Evolutionary conservation across 2,329 filamentous ascomycete species (phyloP), one percentile per base, ranked within the genome.

Genomic region (Beauveria scarabaeidicola): DNA sequence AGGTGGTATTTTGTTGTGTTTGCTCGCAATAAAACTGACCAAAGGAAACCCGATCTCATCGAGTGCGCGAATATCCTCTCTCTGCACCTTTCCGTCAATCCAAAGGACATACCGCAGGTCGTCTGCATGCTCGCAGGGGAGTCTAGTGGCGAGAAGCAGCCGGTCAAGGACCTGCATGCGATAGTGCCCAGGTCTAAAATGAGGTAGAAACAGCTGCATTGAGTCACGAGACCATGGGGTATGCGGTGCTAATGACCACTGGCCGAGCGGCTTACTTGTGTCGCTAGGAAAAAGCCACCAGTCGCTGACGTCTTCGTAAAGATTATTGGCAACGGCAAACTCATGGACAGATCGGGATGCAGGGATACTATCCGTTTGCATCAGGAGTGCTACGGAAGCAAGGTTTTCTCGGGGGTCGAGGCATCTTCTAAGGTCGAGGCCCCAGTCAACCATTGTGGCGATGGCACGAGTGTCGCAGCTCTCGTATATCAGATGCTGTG

Each of bases 121-220:
- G 3, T 51, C n/a, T 1, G 47, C 47, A 6, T 27, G 11, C 0
- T 0, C 0, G 7, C 3, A 8, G 0, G 15, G 9, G n/a, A 19
- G 7, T n/a, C 3, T 2, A 5, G n/a, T 15, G 15, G 5, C 5
- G 19, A 41, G n/a, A 25, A 11, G 32, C 23, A 52, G 32, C 36
- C 50, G 32, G 9, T 52, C 51, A 1, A 10, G 13, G 23, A 17
- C 21, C 2, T 36, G 51, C 21, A 52, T 9, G 1, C 15, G 21
- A 11, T 52, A 52, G 27, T 52, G 51, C 1, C 36, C 51, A 9
- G 36, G 36, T 19, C 36, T 11, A 1, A 52, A 21, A 9, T 15
- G 21, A 3, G 21, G 36, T 3, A 52, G 3, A 19, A 52, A 52
- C 1, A 52, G 1, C 7, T n/a, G 32, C 32, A 36, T 15, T 15